Evolutionary conservation across 768 basidiomycete species (phyloP), one percentile per base, ranked within the genome.

Genomic region (Russula ochroleuca): DNA sequence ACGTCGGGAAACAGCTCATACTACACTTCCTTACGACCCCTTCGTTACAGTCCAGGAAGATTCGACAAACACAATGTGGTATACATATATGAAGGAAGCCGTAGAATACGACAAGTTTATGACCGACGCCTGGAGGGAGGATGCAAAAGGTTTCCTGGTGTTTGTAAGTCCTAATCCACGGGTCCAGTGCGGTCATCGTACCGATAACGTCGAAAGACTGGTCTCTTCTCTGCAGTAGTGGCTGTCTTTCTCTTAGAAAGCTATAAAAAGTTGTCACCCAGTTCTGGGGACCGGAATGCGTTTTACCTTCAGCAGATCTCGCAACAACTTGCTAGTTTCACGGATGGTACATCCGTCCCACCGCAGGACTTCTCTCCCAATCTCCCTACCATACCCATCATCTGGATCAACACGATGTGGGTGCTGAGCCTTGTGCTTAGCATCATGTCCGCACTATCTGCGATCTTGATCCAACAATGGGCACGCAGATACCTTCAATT

Each of bases 161-260:
- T 68, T 68, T 59, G 67, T 68, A 50, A 53, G 67, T 67, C 14
- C 21, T 25, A 21, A 1, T 13, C 47, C 23, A 17, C 25, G 21
- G 33, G 17, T 45, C 7, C 15, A 15, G 10, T 37, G 35, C 5
- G 15, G n/a, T 25, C 6, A 25, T 41, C 47, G 3, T 37, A n/a
- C 11, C 49, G 28, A 33, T 19, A 9, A 9, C 14, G 7, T 23
- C 15, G 13, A 14, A 33, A 71, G 71, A 62, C 71, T 0, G 70
- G 70, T 28, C 51, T 71, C 0, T 71, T 71, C 57, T 68, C 70
- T 17, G 61, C 61, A 1, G 62, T 59, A 9, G 61, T 68, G 2
- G 66, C 67, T 5, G 56, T 63, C 25, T 68, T 70, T 56, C 41
- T 69, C 48, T n/a, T 69, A 31, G 60, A 68, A 52, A 61, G 68